Evolutionary conservation across 441 rosid species (phyloP), one percentile per base, ranked within the genome.

Genomic region (Populus hybrid): DNA sequence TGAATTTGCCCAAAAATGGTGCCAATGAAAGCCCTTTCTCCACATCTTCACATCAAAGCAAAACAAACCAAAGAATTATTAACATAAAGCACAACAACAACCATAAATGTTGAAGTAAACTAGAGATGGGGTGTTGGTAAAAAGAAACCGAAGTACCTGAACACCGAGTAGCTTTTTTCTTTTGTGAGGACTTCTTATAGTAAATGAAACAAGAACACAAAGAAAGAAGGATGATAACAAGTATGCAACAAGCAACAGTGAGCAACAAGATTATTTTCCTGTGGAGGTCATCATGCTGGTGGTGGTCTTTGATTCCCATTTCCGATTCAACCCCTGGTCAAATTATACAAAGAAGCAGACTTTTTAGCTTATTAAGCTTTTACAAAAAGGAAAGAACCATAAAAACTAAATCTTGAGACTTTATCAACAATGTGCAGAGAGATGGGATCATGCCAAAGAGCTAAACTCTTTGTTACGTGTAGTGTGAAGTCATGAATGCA

Each of bases 1-100:
- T 83, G 82, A 87, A 88, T 82, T 85, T 87, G 35, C 90, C 87
- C 79, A 88, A 83, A 77, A 92, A 86, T 35, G 90, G 82, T 24
- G 89, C 75, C 73, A 87, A 80, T 53, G 80, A 82, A 68, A 83
- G 66, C 77, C 93, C 90, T 79, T 74, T 85, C 79, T 86, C 90
- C 68, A 75, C 82, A 80, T 79, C 90, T 91, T 73, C 90, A 76
- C 2, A 78, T 81, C n/a, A 75, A 84, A 75, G 36, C 74, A 72
- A 67, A 42, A 29, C 31, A 29, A 29, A 29, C 31, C 31, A 29
- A 3, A 29, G 53, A 45, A 59, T n/a, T 59, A n/a, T 1, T 65
- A 76, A 80, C 77, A 74, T 61, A 71, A 70, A 3, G 73, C 72
- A 67, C 24, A 79, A 69, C 16, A 9, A 67, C 26, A 59, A 72